Evolutionary conservation across 2,329 filamentous ascomycete genomes (phyloP), one percentile per base, ranked within the genome.

Genomic region (Exserohilum rostratum): DNA sequence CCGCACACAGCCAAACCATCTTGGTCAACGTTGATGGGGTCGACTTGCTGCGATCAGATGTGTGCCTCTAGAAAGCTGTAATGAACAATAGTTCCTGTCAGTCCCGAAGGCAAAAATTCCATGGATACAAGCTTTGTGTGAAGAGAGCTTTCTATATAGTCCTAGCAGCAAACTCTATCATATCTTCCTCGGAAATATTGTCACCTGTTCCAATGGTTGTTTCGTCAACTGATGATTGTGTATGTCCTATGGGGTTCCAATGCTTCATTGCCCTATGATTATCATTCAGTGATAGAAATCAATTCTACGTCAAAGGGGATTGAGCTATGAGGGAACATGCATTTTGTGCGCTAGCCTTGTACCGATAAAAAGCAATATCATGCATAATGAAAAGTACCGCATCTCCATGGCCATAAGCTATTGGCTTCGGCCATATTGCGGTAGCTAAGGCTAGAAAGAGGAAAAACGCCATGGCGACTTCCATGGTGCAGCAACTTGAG

Each of bases 31-130:
- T 88, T 92, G n/a, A 85, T 78, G 3, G 85, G 77, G 74, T 96
- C 92, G 6, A 88, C 88, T 78, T 86, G 83, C 70, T 96, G 92
- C 60, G 83, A 84, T 91, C 91, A 96, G 53, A 91, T 84, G 6
- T 58, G 89, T 13, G 88, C 85, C 77, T 96, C 92, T n/a, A n/a
- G n/a, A n/a, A n/a, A n/a, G 17, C 18, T 6, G 78, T 5, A 25
- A 25, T 7, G 22, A 7, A 70, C 7, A 75, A 72, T 0, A 91
- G 90, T 73, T 93, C 89, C 35, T 83, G 68, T 50, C 83, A 81
- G 62, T 86, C 81, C 30, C 88, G 84, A 20, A 83, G 81, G 59
- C 89, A 83, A 50, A 95, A 84, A 77, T 88, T 91, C 90, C 90
- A 95, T 0, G 91, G 90, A 13, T 91, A 83, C 58, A 93, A 86